Conservation (phyloP, 2,329 filamentous ascomycete species). For the Mycosphaerella sp. region DNA sequence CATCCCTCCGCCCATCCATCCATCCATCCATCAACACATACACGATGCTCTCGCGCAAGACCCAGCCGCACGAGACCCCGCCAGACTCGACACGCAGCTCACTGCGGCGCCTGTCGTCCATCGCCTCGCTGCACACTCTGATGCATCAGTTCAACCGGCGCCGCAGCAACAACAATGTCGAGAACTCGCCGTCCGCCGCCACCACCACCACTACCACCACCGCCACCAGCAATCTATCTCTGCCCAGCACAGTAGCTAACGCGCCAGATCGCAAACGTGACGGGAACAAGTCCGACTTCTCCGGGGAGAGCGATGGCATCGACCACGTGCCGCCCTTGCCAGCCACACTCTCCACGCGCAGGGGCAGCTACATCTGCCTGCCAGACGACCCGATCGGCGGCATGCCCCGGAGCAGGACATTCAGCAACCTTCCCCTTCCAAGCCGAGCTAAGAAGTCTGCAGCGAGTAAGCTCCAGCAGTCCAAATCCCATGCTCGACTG, state of each 20-base stretch:
- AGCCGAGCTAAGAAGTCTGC: constrained; percentile 20
- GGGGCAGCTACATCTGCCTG: constrained; percentile 32
- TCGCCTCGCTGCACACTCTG: constrained; percentile 32
- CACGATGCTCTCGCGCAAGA: constrained; percentile 26
- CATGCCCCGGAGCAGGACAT: constrained; percentile 34
- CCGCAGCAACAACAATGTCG: constrained; percentile 23
- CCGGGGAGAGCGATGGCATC: constrained; percentile 9
- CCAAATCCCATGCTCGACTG: constrained; percentile 27
- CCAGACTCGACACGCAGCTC: constrained; percentile 23
- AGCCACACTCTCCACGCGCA: constrained; percentile 11
- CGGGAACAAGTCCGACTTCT: constrained; percentile 6
- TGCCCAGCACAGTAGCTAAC: constrained; percentile 22
- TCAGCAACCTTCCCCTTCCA: constrained; percentile 34
- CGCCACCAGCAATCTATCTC: constrained; percentile 25
- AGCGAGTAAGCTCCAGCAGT: constrained; percentile 19
- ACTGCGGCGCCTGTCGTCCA: constrained; percentile 31
- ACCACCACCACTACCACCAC: background rate
- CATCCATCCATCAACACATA: background rate
- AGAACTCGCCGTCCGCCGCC: constrained; percentile 18
- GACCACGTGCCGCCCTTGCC: constrained; percentile 14
- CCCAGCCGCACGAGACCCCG: constrained; percentile 19
- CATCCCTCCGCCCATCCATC: no score
- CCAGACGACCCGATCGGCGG: constrained; percentile 31
- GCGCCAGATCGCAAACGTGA: constrained; percentile 14
- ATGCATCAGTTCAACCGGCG: constrained; percentile 33